Conservation (phyloP, 106 monocot genomes). For the Allium cepa region DNA sequence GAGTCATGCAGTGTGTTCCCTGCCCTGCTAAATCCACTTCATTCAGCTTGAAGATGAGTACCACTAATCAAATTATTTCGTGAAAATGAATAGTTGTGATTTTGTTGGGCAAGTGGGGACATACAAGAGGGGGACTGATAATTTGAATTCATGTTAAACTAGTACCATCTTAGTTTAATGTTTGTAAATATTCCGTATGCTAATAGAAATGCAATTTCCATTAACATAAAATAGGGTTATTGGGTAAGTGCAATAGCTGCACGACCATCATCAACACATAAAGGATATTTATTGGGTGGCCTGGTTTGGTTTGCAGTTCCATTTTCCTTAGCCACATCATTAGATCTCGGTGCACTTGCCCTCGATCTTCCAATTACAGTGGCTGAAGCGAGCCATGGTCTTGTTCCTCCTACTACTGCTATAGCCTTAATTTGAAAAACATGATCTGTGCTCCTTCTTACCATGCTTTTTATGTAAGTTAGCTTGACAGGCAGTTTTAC, state of each 20-base stretch:
- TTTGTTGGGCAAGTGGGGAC: too few species aligned
- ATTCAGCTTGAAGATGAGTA: too few species aligned
- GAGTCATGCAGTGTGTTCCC: too few species aligned
- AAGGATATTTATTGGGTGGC: conserved; percentile 92
- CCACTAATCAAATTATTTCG: too few species aligned
- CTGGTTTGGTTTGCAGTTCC: conserved; percentile 99
- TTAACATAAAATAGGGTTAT: conserved; percentile 55
- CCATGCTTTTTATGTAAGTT: conserved; percentile 96
- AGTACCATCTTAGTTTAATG: too few species aligned
- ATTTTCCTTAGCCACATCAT: conserved; percentile 86
- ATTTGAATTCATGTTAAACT: too few species aligned
- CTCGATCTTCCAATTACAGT: conserved; percentile 87
- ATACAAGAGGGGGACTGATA: too few species aligned
- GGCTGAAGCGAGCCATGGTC: conserved; percentile 67
- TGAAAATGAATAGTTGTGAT: too few species aligned
- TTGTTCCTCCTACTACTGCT: conserved; percentile 95
- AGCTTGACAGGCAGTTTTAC: too few species aligned
- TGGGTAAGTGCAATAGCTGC: conserved; percentile 99
- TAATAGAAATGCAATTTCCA: conserved; percentile 3
- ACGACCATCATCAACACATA: conserved; percentile 96
- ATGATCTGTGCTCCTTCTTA: conserved; percentile 93
- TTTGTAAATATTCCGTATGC: too few species aligned
- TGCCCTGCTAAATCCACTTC: too few species aligned
- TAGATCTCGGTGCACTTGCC: conserved; percentile 93
- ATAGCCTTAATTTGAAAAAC: conserved; percentile 90